Percentiles rank a stretch among this genome's conserved stretches.
Evolutionary conservation across 2,329 filamentous ascomycete genomes (phyloP).

Genomic region (Colletotrichum spinosum): DNA sequence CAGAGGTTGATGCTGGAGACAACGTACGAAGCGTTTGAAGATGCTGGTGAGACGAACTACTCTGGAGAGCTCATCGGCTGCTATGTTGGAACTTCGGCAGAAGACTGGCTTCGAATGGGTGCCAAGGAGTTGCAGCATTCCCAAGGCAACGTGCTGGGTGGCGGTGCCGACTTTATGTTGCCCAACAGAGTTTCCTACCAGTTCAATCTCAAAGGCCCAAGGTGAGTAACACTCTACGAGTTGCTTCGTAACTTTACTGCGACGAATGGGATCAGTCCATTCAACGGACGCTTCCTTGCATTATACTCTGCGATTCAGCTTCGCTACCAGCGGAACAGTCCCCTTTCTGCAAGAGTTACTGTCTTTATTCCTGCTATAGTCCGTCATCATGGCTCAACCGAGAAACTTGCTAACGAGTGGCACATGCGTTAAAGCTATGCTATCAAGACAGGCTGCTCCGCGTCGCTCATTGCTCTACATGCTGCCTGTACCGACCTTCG

Average conservation of each 20-base stretch:
- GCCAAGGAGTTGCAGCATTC: constrained; percentile 41
- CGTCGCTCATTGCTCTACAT: constrained; percentile 46
- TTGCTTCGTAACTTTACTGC: too few species aligned
- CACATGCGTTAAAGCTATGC: constrained; percentile 40
- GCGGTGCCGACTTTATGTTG: constrained; percentile 41
- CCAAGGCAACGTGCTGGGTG: constrained; percentile 37
- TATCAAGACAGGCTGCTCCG: constrained; percentile 51
- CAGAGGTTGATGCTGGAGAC: constrained; percentile 28
- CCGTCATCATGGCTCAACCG: too few species aligned
- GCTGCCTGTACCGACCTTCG: constrained; percentile 46
- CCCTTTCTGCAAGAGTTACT: too few species aligned
- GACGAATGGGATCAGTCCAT: too few species aligned
- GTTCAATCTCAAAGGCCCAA: constrained; percentile 46
- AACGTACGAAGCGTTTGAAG: constrained; percentile 17
- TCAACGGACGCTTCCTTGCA: too few species aligned
- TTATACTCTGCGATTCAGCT: too few species aligned
- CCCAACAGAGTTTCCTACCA: constrained; percentile 48
- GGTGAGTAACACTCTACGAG: too few species aligned
- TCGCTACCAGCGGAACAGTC: too few species aligned
- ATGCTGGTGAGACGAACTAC: constrained; percentile 42
- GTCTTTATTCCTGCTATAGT: too few species aligned
- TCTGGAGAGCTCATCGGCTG: constrained; percentile 42
- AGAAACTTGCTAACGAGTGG: too few species aligned
- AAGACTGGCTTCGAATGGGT: constrained; percentile 41
- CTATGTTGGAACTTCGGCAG: constrained; percentile 44